These are phyloP conservation scores for Annulohypoxylon maeteangense DNA, from an alignment of 495 filamentous ascomycete species.

Conservation along the genomic window DNA sequence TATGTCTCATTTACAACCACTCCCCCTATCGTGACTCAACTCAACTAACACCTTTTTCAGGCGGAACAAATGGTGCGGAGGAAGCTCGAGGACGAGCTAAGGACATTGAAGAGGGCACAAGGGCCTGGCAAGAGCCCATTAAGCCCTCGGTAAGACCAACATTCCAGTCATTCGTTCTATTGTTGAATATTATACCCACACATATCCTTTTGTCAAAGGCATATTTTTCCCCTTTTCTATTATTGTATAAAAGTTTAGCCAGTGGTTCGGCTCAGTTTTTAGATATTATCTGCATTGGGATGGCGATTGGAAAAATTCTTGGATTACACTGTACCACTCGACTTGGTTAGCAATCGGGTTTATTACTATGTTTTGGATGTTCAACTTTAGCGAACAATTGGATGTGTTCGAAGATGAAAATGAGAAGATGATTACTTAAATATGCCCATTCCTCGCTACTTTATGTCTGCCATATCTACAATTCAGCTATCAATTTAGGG, in stretches of 20 bases:
- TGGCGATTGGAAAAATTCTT: conserved; percentile 36
- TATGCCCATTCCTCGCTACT: not conserved
- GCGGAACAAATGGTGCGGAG: conserved; percentile 59
- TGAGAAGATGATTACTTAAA: conserved; percentile 35
- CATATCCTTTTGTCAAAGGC: conserved; percentile 27
- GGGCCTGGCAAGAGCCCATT: conserved; percentile 54
- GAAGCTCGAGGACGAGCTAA: conserved; percentile 59
- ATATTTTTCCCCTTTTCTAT: conserved; percentile 26
- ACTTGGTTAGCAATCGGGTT: conserved; percentile 26
- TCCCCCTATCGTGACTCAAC: not conserved
- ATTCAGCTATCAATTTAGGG: not conserved
- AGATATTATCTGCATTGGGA: conserved; percentile 40
- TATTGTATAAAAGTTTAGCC: conserved; percentile 35
- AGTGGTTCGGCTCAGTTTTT: conserved; percentile 21
- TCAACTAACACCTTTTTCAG: conserved; percentile 42
- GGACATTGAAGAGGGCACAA: conserved; percentile 49
- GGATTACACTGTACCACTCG: conserved; percentile 40
- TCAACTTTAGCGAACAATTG: conserved; percentile 21
- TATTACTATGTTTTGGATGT: conserved; percentile 30
- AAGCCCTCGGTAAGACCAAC: conserved; percentile 36
- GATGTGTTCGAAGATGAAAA: conserved; percentile 34
- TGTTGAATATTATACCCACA: conserved; percentile 40
- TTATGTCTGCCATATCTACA: not conserved
- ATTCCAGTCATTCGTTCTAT: conserved; percentile 15
- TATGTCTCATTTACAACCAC: conserved; percentile 38